These are phyloP conservation scores for Ceratocystis cacaofunesta DNA, from an alignment of 2,329 filamentous ascomycete genomes.

Conservation along the genomic window DNA sequence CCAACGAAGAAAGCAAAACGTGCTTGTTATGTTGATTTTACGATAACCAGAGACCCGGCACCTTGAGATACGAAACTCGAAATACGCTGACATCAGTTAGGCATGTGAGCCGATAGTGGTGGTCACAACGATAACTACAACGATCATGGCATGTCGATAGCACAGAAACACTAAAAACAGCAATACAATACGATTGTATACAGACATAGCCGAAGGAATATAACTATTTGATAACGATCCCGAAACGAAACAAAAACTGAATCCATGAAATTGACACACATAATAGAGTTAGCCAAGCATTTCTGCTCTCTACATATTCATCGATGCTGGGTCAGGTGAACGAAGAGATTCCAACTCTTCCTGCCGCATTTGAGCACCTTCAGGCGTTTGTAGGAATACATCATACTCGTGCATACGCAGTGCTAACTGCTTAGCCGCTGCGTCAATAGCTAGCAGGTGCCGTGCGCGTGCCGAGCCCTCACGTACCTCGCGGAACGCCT, in stretches of 20 bases:
- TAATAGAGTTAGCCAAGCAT: too few species aligned
- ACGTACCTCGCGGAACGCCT: slow-evolving; percentile 33
- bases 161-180: too few species aligned
- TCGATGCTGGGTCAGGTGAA: not conserved
- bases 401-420: slow-evolving; percentile 38
- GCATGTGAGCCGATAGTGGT: too few species aligned
- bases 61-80: not conserved
- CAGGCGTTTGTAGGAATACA: slow-evolving; percentile 25
- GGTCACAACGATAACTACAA: too few species aligned
- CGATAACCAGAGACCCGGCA: not conserved
- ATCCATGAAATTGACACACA: too few species aligned
- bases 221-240: too few species aligned
- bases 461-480: slow-evolving; percentile 31
- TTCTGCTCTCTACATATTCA: slow-evolving; percentile 2
- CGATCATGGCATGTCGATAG: too few species aligned
- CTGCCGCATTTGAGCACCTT: slow-evolving; percentile 6
- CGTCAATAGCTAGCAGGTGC: slow-evolving; percentile 37
- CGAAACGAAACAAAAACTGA: too few species aligned
- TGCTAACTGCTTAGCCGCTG: slow-evolving; percentile 39
- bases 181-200: too few species aligned
- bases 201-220: too few species aligned
- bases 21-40: not conserved
- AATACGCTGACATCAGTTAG: too few species aligned
- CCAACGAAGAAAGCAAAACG: not conserved
- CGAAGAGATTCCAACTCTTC: slow-evolving; percentile 6